These are phyloP conservation scores for Elymus sibiricus DNA, from an alignment of 176 grass and related monocot genomes.

Conservation along the genomic window DNA sequence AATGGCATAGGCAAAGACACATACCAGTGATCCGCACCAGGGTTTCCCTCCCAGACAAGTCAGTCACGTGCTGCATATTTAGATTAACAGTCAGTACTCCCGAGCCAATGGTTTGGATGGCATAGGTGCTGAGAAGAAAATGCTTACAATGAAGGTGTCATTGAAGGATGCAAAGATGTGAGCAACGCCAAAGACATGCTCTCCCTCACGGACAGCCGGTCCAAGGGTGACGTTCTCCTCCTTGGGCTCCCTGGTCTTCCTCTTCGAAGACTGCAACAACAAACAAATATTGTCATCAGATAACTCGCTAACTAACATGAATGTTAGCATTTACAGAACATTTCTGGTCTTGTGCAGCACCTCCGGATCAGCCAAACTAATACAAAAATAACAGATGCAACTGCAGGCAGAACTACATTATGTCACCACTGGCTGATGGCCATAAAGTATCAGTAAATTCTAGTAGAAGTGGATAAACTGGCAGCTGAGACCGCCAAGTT, in stretches of 20 bases:
- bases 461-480: neutral
- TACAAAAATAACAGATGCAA: accelerated
- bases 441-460: neutral
- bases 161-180: constrained; percentile 86
- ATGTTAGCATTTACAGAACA: neutral
- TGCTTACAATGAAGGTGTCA: constrained; percentile 76
- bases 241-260: constrained; percentile 86
- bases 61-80: constrained; percentile 67
- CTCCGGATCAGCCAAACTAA: neutral
- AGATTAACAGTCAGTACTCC: neutral
- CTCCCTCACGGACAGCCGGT: constrained; percentile 71
- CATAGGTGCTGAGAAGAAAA: neutral
- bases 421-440: neutral
- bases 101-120: neutral
- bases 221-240: constrained; percentile 80
- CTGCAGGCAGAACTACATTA: neutral
- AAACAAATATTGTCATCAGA: neutral
- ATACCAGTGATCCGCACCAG: constrained; percentile 81
- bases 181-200: constrained; percentile 78
- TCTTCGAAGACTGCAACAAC: constrained; percentile 48
- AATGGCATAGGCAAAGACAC: neutral
- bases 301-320: neutral
- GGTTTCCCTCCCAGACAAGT: constrained; percentile 80
- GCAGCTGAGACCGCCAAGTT: too few species aligned
- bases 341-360: neutral